Conservation (phyloP, 108 stramenopile genomes). For the Aurantiochytrium sp. region DNA sequence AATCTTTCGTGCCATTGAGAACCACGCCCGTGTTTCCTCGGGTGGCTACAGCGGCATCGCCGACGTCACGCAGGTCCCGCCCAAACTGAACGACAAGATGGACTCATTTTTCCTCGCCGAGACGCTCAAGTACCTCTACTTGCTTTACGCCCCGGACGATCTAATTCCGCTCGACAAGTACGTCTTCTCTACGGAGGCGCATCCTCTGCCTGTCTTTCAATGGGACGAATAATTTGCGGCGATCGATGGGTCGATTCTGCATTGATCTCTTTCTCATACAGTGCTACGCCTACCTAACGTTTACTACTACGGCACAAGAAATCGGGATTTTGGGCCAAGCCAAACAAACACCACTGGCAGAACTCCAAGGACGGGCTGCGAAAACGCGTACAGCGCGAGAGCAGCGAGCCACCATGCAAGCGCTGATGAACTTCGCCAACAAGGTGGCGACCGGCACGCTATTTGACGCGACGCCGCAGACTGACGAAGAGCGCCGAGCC, state of each 20-base stretch:
- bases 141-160: constrained; percentile 69
- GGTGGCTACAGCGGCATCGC: constrained; percentile 39
- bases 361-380: too few relatives aligned
- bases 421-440: neutral
- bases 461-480: neutral
- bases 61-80: constrained; percentile 26
- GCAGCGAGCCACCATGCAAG: neutral
- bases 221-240: neutral
- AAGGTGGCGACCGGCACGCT: neutral
- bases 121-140: constrained; percentile 85
- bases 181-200: constrained; percentile 94
- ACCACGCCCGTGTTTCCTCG: constrained; percentile 27
- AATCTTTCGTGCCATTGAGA: constrained; percentile 41
- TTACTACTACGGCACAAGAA: too few relatives aligned
- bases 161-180: constrained; percentile 42
- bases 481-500: neutral
- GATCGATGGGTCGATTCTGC: too few relatives aligned
- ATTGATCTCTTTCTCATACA: too few relatives aligned
- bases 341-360: too few relatives aligned
- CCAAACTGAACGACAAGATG: constrained; percentile 62
- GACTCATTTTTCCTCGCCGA: constrained; percentile 89
- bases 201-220: constrained; percentile 56
- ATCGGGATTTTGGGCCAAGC: too few relatives aligned
- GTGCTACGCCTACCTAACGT: too few relatives aligned
- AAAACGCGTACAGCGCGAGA: too few relatives aligned